phyloP scores from a whole-genome alignment of 2,329 filamentous ascomycete genomes.

The Pseudocercospora eumusae region DNA sequence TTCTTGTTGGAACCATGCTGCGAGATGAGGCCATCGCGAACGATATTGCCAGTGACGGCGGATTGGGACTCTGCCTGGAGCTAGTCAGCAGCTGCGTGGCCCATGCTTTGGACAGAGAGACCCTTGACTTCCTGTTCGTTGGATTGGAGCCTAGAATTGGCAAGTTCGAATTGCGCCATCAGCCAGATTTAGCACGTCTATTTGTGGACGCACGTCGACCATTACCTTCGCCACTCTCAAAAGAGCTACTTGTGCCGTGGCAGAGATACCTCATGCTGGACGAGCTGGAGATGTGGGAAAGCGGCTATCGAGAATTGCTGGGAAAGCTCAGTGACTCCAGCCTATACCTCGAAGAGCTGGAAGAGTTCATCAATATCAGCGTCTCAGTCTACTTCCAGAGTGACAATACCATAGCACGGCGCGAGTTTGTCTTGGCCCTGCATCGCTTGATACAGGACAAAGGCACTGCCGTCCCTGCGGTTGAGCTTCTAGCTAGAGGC shows the following conservation, averaged over 20 bases:
- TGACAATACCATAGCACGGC: slow-evolving; percentile 19
- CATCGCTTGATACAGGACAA: slow-evolving; percentile 20
- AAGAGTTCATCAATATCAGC: slow-evolving; percentile 26
- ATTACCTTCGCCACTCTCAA: slow-evolving; percentile 23
- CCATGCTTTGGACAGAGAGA: slow-evolving; percentile 19
- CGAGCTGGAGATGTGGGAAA: slow-evolving; percentile 28
- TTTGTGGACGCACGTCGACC: slow-evolving; percentile 30
- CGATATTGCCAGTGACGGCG: slow-evolving; percentile 23
- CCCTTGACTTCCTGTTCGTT: slow-evolving; percentile 22
- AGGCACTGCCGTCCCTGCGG: slow-evolving; percentile 16
- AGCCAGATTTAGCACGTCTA: slow-evolving; percentile 28
- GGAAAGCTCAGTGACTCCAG: slow-evolving; percentile 25
- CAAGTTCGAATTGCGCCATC: slow-evolving; percentile 28
- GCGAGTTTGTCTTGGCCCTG: slow-evolving; percentile 27
- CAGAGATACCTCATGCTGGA: slow-evolving; percentile 28
- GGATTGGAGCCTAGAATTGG: slow-evolving; percentile 18
- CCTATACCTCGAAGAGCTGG: slow-evolving; percentile 25
- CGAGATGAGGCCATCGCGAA: slow-evolving; percentile 17
- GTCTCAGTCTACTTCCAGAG: slow-evolving; percentile 29
- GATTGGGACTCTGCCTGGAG: slow-evolving; percentile 23
- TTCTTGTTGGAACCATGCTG: slow-evolving; percentile 25
- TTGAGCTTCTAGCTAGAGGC: slow-evolving; percentile 27
- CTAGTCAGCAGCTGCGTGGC: slow-evolving; percentile 20
- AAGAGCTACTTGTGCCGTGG: slow-evolving; percentile 28
- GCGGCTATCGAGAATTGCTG: slow-evolving; percentile 23